phyloP scores from a whole-genome alignment of 306 rosid species.

The Bauhinia variegata region DNA sequence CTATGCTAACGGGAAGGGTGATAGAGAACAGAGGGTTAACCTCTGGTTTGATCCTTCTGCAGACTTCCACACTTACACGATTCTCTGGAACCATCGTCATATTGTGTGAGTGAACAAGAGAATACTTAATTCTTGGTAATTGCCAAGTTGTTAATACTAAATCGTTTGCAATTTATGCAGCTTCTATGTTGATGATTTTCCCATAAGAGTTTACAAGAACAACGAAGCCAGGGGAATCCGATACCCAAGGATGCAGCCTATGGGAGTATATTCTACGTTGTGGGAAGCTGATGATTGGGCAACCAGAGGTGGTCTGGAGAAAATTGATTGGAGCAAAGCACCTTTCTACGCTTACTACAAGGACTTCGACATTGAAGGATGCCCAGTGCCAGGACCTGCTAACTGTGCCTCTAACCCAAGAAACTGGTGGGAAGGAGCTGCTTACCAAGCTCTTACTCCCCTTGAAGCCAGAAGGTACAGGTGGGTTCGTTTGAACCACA shows the following conservation, averaged over 20 bases:
- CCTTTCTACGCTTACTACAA: conserved; percentile 82
- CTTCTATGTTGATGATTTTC: conserved; percentile 70
- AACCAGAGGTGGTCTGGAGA: conserved; percentile 95
- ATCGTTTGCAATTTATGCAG: conserved; percentile 34
- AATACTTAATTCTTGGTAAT: not conserved
- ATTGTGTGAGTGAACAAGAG: conserved; percentile 58
- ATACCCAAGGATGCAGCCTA: conserved; percentile 70
- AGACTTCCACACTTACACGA: conserved; percentile 79
- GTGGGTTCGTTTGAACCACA: conserved; percentile 92
- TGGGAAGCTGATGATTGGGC: conserved; percentile 99
- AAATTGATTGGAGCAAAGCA: conserved; percentile 89
- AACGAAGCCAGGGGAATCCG: conserved; percentile 73
- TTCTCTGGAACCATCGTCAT: conserved; percentile 69
- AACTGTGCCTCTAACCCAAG: conserved; percentile 60
- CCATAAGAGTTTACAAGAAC: conserved; percentile 90
- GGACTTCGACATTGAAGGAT: conserved; percentile 91
- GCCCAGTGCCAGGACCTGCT: conserved; percentile 69
- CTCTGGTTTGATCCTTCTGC: conserved; percentile 94
- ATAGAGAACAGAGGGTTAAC: conserved; percentile 84
- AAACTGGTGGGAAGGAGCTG: conserved; percentile 89
- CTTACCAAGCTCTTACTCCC: conserved; percentile 62
- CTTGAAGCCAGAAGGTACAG: conserved; percentile 57
- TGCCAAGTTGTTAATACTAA: not conserved
- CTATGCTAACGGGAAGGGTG: conserved; percentile 80
- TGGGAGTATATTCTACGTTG: conserved; percentile 84